Base-by-base conservation (phyloP, 768 basidiomycete species). In the Chalciporus sphaerocephalus region DNA sequence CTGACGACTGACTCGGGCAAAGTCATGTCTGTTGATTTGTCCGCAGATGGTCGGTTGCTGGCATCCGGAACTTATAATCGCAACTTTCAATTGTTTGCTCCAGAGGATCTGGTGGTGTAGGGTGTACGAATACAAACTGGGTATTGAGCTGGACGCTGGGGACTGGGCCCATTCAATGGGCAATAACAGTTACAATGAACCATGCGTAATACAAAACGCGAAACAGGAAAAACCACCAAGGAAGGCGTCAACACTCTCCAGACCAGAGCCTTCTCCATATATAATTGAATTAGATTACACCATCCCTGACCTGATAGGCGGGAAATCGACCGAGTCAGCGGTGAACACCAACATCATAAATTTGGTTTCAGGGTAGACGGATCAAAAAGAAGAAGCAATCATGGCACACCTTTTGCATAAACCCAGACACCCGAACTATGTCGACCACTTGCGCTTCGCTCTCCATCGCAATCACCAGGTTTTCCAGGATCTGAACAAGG, bases 21-120 rank as follows among this genome's bases (percentile, higher is more conserved):
- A 67, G 94, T 97, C 49, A 99, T 98, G 96, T 91, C 89, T 6
- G 93, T 97, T 9, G 96, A 99, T 62, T 75, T 98, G 17, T 82
- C 85, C 21, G 75, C 75, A 43, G 91, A 95, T 63, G 90, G 84
- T 11, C 83, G 81, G 57, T 75, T 90, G 61, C 76, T 96, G 35
- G 94, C 85, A 4, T 87, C 87, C 5, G 93, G 93, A 28, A 93
- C 91, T 35, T 95, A 91, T 65, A 94, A 92, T 68, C 77, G 94
- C 48, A 92, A 88, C 68, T 96, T 92, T 76, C 94, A 97, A 63
- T 71, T 97, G 47, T 97, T 90, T 65, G 81, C 89, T 7, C 85
- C 87, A 4, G 91, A 92, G 54, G 83, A 79, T 58, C 57, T 73
- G 37, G 68, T 57, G 17, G 52, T 61, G 42, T 69, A 61, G 48